Evolutionary conservation across 2,329 filamentous ascomycete species (phyloP).

Genomic region (Colletotrichum sp.): DNA sequence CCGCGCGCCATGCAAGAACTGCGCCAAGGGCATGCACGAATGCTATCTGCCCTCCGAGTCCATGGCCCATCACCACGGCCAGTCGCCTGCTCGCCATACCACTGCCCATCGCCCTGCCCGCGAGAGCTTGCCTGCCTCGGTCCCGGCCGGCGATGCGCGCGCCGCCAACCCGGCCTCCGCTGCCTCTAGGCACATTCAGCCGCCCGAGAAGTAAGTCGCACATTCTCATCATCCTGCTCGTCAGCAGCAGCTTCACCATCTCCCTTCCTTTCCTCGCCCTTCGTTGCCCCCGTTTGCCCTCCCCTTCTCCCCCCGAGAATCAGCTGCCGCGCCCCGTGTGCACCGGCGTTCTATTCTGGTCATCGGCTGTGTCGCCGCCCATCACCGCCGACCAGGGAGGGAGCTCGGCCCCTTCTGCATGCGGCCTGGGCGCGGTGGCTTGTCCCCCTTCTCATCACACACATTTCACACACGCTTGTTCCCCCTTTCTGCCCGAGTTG

Average conservation of each 20-base stretch:
- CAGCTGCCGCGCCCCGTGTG: slow-evolving; percentile 4
- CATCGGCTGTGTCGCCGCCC: slow-evolving; percentile 18
- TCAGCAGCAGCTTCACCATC: background rate
- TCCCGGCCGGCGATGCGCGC: slow-evolving; percentile 45
- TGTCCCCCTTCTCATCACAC: background rate
- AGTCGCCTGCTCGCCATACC: slow-evolving; percentile 57
- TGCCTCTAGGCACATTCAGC: slow-evolving; percentile 52
- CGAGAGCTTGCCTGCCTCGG: slow-evolving; percentile 59
- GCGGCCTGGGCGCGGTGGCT: slow-evolving; percentile 22
- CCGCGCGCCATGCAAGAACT: slow-evolving; percentile 67
- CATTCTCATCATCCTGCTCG: background rate
- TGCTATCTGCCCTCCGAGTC: slow-evolving; percentile 67
- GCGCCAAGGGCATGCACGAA: slow-evolving; percentile 67
- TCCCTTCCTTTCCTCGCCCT: background rate
- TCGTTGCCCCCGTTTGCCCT: background rate
- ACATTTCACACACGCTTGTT: background rate
- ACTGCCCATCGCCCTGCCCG: slow-evolving; percentile 55
- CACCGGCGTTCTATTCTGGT: slow-evolving; percentile 11
- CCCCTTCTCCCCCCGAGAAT: background rate
- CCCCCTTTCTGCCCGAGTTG: background rate
- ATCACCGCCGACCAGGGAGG: slow-evolving; percentile 7
- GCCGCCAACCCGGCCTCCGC: slow-evolving; percentile 50
- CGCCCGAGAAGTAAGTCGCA: slow-evolving; percentile 60
- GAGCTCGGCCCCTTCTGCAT: slow-evolving; percentile 21
- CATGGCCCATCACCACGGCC: slow-evolving; percentile 63